A percentile compares a stretch with the other conserved stretches of the same genome.
Conservation (phyloP, 352 stramenopile species). For the Pythium rishiriense region DNA sequence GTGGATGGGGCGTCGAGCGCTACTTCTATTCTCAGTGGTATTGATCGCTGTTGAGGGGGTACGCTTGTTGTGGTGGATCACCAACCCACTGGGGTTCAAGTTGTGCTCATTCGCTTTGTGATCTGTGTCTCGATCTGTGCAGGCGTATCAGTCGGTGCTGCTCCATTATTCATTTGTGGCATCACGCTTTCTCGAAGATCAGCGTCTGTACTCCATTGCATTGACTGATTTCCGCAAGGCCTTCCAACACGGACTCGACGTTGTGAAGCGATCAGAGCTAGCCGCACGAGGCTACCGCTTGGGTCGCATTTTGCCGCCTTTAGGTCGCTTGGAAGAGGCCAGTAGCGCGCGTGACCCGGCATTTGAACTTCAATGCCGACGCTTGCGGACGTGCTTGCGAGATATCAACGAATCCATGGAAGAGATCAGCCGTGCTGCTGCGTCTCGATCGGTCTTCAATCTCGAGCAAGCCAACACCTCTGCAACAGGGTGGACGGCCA, state of each 20-base stretch:
- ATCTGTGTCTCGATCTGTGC: background rate
- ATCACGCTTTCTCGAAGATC: constrained; percentile 2
- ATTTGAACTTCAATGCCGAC: constrained; percentile 37
- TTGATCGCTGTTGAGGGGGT: constrained; percentile 3
- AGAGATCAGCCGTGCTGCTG: background rate
- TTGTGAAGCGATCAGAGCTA: constrained; percentile 65
- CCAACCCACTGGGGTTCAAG: background rate
- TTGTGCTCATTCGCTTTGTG: background rate
- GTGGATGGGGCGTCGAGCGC: background rate
- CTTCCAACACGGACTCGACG: constrained; percentile 38
- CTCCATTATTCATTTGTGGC: constrained; percentile 1
- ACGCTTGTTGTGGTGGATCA: background rate
- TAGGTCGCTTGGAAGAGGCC: constrained; percentile 50
- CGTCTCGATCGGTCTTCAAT: background rate
- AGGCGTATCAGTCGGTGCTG: constrained; percentile 11
- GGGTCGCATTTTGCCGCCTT: constrained; percentile 43
- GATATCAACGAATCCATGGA: constrained; percentile 50
- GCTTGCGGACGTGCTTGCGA: constrained; percentile 41
- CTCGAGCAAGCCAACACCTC: background rate
- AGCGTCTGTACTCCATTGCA: background rate
- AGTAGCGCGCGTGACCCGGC: constrained; percentile 13
- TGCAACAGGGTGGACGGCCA: background rate
- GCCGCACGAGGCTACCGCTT: constrained; percentile 55
- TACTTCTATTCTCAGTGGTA: background rate
- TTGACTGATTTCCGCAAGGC: constrained; percentile 14